Conservation (phyloP, 768 basidiomycete genomes). For the Chalciporus sphaerocephalus region DNA sequence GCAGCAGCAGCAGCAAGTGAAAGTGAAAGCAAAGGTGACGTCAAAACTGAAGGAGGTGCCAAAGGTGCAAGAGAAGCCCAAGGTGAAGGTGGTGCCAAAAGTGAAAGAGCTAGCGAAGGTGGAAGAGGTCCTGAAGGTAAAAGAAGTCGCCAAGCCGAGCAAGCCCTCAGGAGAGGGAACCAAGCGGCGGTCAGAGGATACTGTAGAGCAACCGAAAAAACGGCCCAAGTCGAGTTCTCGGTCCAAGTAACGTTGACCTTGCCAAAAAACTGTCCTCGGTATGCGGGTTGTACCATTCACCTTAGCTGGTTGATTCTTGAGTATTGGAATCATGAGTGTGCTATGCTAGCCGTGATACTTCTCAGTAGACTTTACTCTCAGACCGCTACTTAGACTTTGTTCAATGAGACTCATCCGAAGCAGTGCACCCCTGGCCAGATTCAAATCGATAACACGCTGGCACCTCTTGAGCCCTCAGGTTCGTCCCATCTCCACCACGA, state of each 20-base stretch:
- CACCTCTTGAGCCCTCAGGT: background rate
- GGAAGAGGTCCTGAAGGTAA: background rate
- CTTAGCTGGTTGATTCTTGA: too few species aligned
- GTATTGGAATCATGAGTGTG: too few species aligned
- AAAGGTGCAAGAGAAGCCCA: background rate
- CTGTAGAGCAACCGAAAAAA: conserved; percentile 16
- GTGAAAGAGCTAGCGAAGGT: background rate
- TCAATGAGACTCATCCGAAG: conserved; percentile 3
- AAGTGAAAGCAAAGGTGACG: background rate
- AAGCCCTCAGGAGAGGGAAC: background rate
- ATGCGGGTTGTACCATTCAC: too few species aligned
- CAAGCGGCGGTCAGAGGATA: conserved; percentile 12
- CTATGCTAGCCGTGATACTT: too few species aligned
- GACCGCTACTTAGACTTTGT: too few species aligned
- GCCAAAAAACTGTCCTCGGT: background rate
- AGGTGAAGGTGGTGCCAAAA: background rate
- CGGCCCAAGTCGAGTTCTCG: conserved; percentile 6
- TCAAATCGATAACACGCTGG: background rate
- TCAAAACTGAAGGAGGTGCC: background rate
- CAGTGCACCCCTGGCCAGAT: background rate
- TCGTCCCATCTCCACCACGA: conserved; percentile 13
- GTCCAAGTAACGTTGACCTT: background rate
- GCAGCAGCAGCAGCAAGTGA: background rate
- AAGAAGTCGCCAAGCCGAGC: background rate
- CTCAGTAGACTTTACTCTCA: too few species aligned